Conservation (phyloP, 73 alveolate species). For the Paramecium tetraurelia region DNA sequence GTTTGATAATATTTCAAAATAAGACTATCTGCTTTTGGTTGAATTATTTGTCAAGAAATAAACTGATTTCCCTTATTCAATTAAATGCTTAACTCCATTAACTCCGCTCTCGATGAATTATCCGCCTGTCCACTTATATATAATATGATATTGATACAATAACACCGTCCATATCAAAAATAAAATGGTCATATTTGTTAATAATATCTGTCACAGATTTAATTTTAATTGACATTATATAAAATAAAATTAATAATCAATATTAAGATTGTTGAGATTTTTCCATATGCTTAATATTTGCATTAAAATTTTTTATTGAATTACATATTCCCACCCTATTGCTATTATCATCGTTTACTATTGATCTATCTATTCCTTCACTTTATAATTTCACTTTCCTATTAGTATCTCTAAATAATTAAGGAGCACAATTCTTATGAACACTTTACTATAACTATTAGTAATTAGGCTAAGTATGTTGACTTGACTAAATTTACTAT, state of each 20-base stretch:
- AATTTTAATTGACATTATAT: background rate
- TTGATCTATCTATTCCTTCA: slow-evolving; percentile 22
- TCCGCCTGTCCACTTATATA: slow-evolving; percentile 61
- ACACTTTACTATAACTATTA: background rate
- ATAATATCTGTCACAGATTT: slow-evolving; percentile 28
- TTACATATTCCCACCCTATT: background rate
- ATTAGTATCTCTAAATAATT: slow-evolving; percentile 36
- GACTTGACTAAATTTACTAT: background rate
- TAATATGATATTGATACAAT: background rate
- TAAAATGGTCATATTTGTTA: slow-evolving; percentile 50
- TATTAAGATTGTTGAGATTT: slow-evolving; percentile 1
- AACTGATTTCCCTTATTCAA: slow-evolving; percentile 47
- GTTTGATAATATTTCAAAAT: background rate
- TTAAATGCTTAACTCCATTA: slow-evolving; percentile 37
- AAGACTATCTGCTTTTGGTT: slow-evolving; percentile 56
- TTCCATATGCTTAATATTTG: background rate
- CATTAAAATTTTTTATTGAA: slow-evolving; percentile 26
- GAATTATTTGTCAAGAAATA: slow-evolving; percentile 69
- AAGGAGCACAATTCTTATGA: slow-evolving; percentile 23
- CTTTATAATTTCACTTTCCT: background rate
- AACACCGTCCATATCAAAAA: slow-evolving; percentile 72
- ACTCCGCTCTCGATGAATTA: slow-evolving; percentile 32
- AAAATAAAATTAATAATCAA: background rate
- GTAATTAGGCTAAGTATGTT: background rate
- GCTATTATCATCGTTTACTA: background rate